These are phyloP conservation scores for Cladosporium sp. DNA, from an alignment of 2,329 filamentous ascomycete species.

Conservation along the genomic window DNA sequence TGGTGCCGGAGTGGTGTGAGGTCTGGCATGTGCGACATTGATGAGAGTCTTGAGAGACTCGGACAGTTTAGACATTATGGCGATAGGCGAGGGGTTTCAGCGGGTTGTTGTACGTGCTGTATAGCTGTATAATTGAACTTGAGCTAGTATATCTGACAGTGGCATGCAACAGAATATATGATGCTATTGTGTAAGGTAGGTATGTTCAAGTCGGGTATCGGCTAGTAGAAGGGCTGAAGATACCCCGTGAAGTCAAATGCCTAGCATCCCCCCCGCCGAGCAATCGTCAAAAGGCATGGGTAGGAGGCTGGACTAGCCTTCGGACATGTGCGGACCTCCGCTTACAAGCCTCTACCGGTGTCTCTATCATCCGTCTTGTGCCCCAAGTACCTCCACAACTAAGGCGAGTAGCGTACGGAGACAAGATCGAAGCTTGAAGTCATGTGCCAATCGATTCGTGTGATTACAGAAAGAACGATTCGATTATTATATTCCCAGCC, in stretches of 20 bases:
- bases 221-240: background rate
- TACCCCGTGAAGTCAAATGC: slow-evolving; percentile 14
- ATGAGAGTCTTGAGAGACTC: slow-evolving; percentile 67
- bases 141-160: background rate
- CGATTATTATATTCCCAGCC: slow-evolving; percentile 9
- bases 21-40: slow-evolving; percentile 62
- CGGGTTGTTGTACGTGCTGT: background rate
- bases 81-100: background rate
- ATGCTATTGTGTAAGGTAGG: background rate
- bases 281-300: background rate
- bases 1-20: slow-evolving; percentile 61
- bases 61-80: slow-evolving; percentile 66
- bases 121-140: background rate
- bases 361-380: slow-evolving; percentile 10
- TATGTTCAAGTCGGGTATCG: background rate
- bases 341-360: background rate
- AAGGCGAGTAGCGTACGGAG: background rate
- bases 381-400: too few relatives aligned
- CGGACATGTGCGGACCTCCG: slow-evolving; percentile 1
- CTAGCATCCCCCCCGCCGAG: background rate
- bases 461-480: background rate
- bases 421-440: background rate
- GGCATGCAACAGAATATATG: background rate
- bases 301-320: background rate
- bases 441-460: too few relatives aligned